Evolutionary conservation across 495 filamentous ascomycete genomes (phyloP), one percentile per base, ranked within the genome.

Genomic region (Penicillium psychrofluorescens): DNA sequence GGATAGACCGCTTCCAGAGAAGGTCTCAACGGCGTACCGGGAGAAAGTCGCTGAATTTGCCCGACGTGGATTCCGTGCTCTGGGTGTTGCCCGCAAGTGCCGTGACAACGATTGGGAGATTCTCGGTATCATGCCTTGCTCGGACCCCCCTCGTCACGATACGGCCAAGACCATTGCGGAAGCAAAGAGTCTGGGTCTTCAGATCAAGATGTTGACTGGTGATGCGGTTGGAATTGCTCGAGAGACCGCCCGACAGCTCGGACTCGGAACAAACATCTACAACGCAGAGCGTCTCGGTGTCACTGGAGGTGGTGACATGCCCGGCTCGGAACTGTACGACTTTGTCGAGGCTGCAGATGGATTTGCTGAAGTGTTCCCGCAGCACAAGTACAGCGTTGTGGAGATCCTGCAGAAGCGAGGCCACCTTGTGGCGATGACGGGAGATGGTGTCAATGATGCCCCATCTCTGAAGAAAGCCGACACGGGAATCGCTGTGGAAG

Each of bases 371-470:
- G 90, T 95, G 34, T 96, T 90, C 76, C 90, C 90, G 47, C 84
- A 96, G 63, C 90, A 96, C 76, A 96, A 96, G 71, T 95, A 92
- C 71, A 89, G 90, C 50, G 90, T 95, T 58, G 90, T 96, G 58
- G 88, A 95, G 63, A 94, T 95, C 57, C 77, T 96, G 15, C 90
- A 96, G 69, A 83, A 90, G 68, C 87, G 90, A 75, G 90, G 90
- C 51, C 88, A 95, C 68, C 77, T 95, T 42, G 89, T 95, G 67
- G 90, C 90, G 61, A 96, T 96, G 90, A 96, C 90, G 66, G 90
- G 90, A 75, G 90, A 96, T 58, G 90, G 90, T 78, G 90, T 96
- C 64, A 96, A 96, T 66, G 90, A 96, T 70, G 90, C 90, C 45
- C 88, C 90, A 38, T 95, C 90, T 29, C 74, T 96, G 46, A 96